These are phyloP conservation scores for Globisporangium mamillatum DNA, from an alignment of 352 stramenopile species.

Conservation along the genomic window DNA sequence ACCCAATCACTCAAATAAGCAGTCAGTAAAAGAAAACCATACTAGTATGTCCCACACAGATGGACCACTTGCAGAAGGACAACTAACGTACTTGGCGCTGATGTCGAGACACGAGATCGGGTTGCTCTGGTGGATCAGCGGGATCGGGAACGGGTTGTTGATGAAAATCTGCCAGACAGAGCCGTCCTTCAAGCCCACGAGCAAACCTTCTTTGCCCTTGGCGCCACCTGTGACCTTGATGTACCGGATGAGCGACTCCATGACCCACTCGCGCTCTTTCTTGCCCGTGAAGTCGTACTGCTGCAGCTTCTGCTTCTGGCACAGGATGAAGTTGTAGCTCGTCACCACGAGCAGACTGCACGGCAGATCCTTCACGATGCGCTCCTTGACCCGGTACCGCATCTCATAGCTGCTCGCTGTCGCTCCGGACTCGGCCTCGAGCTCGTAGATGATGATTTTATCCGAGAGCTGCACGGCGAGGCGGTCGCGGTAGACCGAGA, in stretches of 20 bases:
- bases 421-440: slow-evolving; percentile 53
- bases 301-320: slow-evolving; percentile 90
- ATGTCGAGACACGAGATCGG: slow-evolving; percentile 90
- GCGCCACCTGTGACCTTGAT: slow-evolving; percentile 92
- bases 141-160: slow-evolving; percentile 94
- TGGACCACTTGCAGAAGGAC: not conserved
- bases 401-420: slow-evolving; percentile 83
- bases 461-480: slow-evolving; percentile 93
- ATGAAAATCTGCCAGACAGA: slow-evolving; percentile 92
- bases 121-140: slow-evolving; percentile 85
- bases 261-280: slow-evolving; percentile 84
- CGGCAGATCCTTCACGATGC: slow-evolving; percentile 79
- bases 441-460: slow-evolving; percentile 94
- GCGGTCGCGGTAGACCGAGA: slow-evolving; percentile 91
- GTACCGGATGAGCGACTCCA: slow-evolving; percentile 89
- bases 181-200: slow-evolving; percentile 92
- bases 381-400: slow-evolving; percentile 91
- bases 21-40: not conserved
- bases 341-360: slow-evolving; percentile 90
- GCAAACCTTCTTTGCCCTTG: slow-evolving; percentile 83
- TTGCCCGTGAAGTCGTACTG: slow-evolving; percentile 89
- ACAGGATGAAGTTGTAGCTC: slow-evolving; percentile 90
- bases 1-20: not conserved
- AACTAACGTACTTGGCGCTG: slow-evolving; percentile 67
- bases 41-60: not conserved